phyloP scores from a whole-genome alignment of 2,329 filamentous ascomycete genomes.

The Colletotrichum tropicale region DNA sequence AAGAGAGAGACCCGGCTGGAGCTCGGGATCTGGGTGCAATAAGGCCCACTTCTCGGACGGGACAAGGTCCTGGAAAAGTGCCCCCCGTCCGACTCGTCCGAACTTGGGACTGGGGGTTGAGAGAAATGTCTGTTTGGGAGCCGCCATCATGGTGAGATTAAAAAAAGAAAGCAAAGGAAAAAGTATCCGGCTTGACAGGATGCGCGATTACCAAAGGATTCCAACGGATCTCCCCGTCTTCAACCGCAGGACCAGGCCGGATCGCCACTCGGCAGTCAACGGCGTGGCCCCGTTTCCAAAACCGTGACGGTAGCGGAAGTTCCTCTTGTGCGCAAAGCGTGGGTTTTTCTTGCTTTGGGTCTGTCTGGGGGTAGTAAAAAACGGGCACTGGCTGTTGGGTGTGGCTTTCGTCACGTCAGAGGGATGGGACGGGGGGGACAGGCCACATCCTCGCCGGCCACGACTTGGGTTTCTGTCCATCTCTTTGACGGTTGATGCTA shows the following conservation, averaged over 20 bases:
- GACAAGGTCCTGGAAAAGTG: constrained; percentile 11
- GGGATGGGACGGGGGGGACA: not conserved
- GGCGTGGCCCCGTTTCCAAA: not conserved
- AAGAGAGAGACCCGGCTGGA: constrained; percentile 3
- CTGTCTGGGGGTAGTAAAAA: not conserved
- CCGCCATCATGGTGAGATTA: not conserved
- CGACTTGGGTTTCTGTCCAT: not conserved
- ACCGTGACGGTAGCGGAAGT: not conserved
- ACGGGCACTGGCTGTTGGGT: not conserved
- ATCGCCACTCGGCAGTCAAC: not conserved
- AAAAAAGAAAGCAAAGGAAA: not conserved
- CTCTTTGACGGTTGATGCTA: not conserved
- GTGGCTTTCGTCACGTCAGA: not conserved
- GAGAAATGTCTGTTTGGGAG: constrained; percentile 1
- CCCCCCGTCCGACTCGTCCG: constrained; percentile 16
- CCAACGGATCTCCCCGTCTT: not conserved
- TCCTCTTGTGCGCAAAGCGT: not conserved
- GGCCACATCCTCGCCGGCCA: not conserved
- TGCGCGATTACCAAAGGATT: not conserved
- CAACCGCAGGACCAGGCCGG: not conserved
- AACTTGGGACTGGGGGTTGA: not conserved
- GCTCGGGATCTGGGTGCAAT: constrained; percentile 12
- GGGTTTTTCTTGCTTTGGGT: not conserved
- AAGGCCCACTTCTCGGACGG: constrained; percentile 16
- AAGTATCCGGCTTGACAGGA: not conserved